phyloP scores from a whole-genome alignment of 371 early-diverging fungal genomes.

The Actinomucor elegans region DNA sequence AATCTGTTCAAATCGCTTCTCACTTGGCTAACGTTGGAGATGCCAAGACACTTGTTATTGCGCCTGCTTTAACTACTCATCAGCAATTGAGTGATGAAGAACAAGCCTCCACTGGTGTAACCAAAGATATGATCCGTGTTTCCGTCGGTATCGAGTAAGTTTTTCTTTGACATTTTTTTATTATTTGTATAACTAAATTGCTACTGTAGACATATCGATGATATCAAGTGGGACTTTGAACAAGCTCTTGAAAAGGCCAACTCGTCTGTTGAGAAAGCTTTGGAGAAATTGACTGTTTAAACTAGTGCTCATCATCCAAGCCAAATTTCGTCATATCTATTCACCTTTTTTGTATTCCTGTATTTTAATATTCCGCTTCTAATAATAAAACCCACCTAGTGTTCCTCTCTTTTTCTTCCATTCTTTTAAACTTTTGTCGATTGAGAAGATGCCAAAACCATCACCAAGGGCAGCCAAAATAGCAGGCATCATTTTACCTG shows the following conservation, averaged over 20 bases:
- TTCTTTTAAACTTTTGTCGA: background rate
- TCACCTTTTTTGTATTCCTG: too few species aligned
- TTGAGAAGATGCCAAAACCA: constrained; percentile 15
- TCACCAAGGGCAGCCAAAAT: constrained; percentile 18
- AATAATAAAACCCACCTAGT: too few species aligned
- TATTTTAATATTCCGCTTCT: too few species aligned
- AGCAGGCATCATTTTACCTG: constrained; percentile 30
- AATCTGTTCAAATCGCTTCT: constrained; percentile 72
- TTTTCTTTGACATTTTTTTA: too few species aligned
- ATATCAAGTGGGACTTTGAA: constrained; percentile 79
- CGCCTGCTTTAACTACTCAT: constrained; percentile 85
- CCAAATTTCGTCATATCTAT: too few species aligned
- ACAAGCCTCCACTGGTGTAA: constrained; percentile 75
- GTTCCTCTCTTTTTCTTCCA: background rate
- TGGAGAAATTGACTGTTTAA: too few species aligned
- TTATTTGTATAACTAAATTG: too few species aligned
- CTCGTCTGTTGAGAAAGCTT: background rate
- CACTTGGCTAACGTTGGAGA: constrained; percentile 93
- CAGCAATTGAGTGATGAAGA: constrained; percentile 82
- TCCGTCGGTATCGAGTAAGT: constrained; percentile 79
- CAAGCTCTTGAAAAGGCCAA: constrained; percentile 47
- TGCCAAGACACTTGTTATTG: constrained; percentile 83
- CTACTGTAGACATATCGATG: constrained; percentile 72
- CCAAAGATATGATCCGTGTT: constrained; percentile 82
- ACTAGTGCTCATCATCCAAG: too few species aligned